These are phyloP conservation scores for Cocos nucifera DNA, from an alignment of 176 grass and related monocot genomes.

Conservation along the genomic window DNA sequence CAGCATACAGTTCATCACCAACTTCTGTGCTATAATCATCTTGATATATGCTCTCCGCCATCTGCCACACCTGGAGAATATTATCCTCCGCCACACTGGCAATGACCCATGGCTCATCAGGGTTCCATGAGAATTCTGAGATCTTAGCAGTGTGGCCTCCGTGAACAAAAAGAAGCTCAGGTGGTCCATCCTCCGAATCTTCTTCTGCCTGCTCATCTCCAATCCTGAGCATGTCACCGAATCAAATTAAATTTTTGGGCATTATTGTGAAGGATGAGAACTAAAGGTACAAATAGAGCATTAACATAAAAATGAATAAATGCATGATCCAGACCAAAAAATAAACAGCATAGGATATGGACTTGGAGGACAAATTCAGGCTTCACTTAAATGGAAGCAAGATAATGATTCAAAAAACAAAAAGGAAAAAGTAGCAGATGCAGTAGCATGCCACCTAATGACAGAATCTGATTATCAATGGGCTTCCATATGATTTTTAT, in stretches of 20 bases:
- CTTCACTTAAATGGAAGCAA: too few relatives aligned
- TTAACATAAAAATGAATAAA: too few relatives aligned
- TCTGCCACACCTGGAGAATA: slow-evolving; percentile 80
- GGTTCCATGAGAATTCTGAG: slow-evolving; percentile 83
- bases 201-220: slow-evolving; percentile 88
- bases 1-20: slow-evolving; percentile 3
- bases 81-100: slow-evolving; percentile 83
- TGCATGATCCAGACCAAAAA: too few relatives aligned
- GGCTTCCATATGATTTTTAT: too few relatives aligned
- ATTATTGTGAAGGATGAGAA: too few relatives aligned
- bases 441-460: too few relatives aligned
- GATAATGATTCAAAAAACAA: too few relatives aligned
- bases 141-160: slow-evolving; percentile 82
- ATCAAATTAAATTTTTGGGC: not conserved
- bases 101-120: slow-evolving; percentile 54
- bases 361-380: too few relatives aligned
- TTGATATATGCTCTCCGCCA: slow-evolving; percentile 79
- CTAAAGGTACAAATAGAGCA: too few relatives aligned
- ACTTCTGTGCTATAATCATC: slow-evolving; percentile 33
- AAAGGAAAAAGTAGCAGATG: too few relatives aligned
- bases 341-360: too few relatives aligned
- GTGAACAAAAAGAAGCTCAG: slow-evolving; percentile 78
- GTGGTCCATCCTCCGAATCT: slow-evolving; percentile 70
- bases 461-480: too few relatives aligned
- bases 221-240: slow-evolving; percentile 32